phyloP scores from a whole-genome alignment of 495 filamentous ascomycete species.

The Xylaria telfairii region DNA sequence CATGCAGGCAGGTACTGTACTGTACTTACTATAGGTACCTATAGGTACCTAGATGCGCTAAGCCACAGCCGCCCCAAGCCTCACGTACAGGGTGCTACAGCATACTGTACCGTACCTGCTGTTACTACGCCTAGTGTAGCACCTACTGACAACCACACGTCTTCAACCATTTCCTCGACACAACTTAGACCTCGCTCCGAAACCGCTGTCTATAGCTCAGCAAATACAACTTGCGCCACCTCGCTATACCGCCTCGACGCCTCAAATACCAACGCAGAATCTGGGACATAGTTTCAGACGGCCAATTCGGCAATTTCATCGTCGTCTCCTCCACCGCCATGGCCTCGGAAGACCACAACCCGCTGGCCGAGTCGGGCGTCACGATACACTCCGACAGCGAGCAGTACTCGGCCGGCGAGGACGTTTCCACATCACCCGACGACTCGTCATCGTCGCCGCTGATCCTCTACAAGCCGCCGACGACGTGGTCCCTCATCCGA shows the following conservation, averaged over 20 bases:
- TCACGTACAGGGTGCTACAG: background rate
- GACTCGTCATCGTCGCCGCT: constrained; percentile 73
- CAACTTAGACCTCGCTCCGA: constrained; percentile 9
- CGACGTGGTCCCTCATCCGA: constrained; percentile 80
- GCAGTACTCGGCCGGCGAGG: constrained; percentile 77
- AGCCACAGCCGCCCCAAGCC: constrained; percentile 13
- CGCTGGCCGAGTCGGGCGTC: constrained; percentile 78
- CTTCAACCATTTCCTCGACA: background rate
- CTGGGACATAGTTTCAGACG: background rate
- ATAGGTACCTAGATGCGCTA: background rate
- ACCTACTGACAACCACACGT: background rate
- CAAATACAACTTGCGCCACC: background rate
- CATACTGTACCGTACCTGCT: no score
- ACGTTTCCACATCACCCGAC: constrained; percentile 64
- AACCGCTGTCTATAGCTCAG: background rate
- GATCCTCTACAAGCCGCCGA: constrained; percentile 88
- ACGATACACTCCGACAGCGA: constrained; percentile 92
- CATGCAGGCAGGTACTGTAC: no score
- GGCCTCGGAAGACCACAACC: constrained; percentile 57
- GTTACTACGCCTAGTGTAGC: no score
- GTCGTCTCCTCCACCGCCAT: constrained; percentile 28
- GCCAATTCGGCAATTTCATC: background rate
- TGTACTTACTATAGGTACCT: background rate
- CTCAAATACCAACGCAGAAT: background rate
- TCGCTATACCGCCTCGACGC: background rate